A percentile compares a stretch with the other conserved stretches of the same genome.
Evolutionary conservation across 352 stramenopile species (phyloP).

Genomic region (Globisporangium carolinianum): DNA sequence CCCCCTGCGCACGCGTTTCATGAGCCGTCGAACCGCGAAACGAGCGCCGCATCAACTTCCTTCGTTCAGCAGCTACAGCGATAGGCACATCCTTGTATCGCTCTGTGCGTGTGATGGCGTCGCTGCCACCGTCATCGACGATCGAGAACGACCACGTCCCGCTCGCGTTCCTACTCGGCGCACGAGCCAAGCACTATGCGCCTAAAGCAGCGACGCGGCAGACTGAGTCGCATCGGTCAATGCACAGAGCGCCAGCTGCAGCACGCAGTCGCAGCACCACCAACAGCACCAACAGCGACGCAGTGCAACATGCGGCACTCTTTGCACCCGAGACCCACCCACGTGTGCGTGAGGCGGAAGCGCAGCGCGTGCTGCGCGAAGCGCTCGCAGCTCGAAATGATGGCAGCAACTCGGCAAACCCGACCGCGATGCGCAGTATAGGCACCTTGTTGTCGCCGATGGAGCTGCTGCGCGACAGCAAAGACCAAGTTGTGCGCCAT

Average conservation of each 20-base stretch:
- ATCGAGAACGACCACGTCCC: constrained; percentile 50
- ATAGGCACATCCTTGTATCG: too few species aligned
- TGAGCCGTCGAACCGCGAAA: too few species aligned
- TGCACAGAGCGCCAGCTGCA: background rate
- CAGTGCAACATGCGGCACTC: background rate
- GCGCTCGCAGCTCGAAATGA: constrained; percentile 17
- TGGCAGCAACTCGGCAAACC: background rate
- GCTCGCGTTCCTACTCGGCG: constrained; percentile 58
- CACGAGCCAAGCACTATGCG: constrained; percentile 32
- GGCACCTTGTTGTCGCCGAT: constrained; percentile 1
- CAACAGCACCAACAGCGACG: too few species aligned
- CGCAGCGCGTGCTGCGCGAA: constrained; percentile 23
- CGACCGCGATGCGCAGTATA: background rate
- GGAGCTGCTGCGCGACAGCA: constrained; percentile 4
- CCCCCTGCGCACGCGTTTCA: too few species aligned
- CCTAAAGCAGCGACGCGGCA: background rate
- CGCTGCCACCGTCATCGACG: constrained; percentile 1
- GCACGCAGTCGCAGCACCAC: background rate
- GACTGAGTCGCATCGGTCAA: background rate
- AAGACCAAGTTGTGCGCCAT: constrained; percentile 5
- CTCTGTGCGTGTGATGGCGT: background rate
- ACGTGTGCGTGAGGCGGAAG: constrained; percentile 31
- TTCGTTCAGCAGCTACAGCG: too few species aligned
- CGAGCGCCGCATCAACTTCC: too few species aligned
- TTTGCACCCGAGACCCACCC: constrained; percentile 14